Percentiles rank a stretch among this genome's conserved stretches.
These are phyloP conservation scores for Umbelopsis ramanniana DNA, from an alignment of 192 early-diverging fungal species.

Conservation along the genomic window DNA sequence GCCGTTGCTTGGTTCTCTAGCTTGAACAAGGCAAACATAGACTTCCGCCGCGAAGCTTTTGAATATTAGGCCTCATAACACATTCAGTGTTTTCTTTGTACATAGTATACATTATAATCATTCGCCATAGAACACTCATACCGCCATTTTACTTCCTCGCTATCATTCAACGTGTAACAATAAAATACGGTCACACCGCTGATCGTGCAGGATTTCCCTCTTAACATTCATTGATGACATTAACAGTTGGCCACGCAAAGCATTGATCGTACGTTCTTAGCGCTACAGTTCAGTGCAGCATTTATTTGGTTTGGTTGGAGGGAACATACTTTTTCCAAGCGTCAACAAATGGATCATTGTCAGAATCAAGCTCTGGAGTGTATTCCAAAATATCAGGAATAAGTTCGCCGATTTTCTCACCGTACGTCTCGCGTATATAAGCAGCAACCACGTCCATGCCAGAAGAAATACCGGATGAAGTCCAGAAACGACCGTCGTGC, in stretches of 20 bases:
- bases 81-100: not conserved
- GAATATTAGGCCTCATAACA: not conserved
- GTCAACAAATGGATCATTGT: constrained; percentile 1
- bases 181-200: too few species aligned
- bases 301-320: not conserved
- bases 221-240: too few species aligned
- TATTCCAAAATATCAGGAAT: not conserved
- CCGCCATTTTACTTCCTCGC: too few species aligned
- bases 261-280: not conserved
- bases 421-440: not conserved
- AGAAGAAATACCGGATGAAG: constrained; percentile 50
- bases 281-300: too few species aligned
- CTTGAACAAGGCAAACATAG: not conserved
- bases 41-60: constrained; percentile 8
- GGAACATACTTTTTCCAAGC: not conserved
- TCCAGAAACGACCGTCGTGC: constrained; percentile 49
- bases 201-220: too few species aligned
- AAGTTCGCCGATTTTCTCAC: not conserved
- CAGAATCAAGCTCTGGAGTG: not conserved
- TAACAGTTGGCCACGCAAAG: too few species aligned
- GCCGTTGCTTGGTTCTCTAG: constrained; percentile 6
- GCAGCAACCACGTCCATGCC: constrained; percentile 27
- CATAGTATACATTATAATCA: not conserved
- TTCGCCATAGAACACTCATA: too few species aligned
- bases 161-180: too few species aligned